Base-by-base conservation (phyloP, 2,329 filamentous ascomycete species). In the Fusarium concolor region DNA sequence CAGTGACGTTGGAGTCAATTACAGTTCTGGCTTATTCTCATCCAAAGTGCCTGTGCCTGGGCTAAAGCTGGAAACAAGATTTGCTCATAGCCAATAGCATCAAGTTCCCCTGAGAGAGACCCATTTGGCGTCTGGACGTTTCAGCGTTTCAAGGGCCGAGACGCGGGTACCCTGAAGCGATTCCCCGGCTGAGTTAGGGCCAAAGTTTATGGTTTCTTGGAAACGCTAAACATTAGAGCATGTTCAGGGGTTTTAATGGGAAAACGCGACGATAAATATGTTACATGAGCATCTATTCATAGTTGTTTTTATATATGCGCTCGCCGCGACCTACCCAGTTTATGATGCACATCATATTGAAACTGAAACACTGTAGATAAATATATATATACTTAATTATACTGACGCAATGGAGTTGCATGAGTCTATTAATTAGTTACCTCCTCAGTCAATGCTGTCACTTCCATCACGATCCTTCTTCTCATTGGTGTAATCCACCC, bases 231-330 rank as follows among this genome's bases (percentile, higher is more conserved):
- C 51, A 62, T 57, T 42, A 39, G 38, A 56, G 31, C 49, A 38
- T 49, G 52, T 56, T 43, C 65, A 68, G 62, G 66, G 65, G 61
- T 39, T 68, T 68, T 69, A 69, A 68, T 68, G 65, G 66, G 56
- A 52, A 51, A 29, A 14, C 20, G 53, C 38, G 41, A 33, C 12
- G 29, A 31, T 31, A 31, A 31, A 31, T 31, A 24, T 24, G 22
- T 4, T 24, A 24, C 22, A 24, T 24, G 22, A 24, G 22, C 22
- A 24, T 24, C 22, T 24, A 24, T 24, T 24, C 22, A 24, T 24
- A 24, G 22, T 6, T 24, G 22, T 4, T 24, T 24, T 24, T 24
- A 24, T 24, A 24, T 24, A 24, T 4, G 22, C 22, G 22, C 22
- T 24, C 22, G 22, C 22, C 22, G n/a, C n/a, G n/a, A n/a, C 6